Evolutionary conservation across 1,139 yeast genomes (phyloP).

Genomic region (Debaryomyces sp.): DNA sequence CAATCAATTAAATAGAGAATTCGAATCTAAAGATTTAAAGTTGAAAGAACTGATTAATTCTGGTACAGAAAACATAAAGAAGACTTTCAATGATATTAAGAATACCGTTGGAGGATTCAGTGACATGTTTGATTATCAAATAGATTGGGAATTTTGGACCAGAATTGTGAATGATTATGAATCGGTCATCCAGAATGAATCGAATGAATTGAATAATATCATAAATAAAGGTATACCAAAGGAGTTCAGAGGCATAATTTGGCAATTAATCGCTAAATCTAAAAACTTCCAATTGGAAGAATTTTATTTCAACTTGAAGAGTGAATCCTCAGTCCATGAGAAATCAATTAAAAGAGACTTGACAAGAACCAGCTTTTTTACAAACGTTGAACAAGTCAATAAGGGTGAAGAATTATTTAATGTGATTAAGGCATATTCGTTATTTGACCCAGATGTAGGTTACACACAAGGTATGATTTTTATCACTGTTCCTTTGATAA

Average conservation of each 20-base stretch:
- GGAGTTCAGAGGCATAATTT: constrained; percentile 82
- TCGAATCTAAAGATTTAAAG: constrained; percentile 32
- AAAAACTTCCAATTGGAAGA: constrained; percentile 76
- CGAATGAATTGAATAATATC: constrained; percentile 59
- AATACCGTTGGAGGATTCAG: constrained; percentile 49
- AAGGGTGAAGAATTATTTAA: constrained; percentile 63
- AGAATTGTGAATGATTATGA: constrained; percentile 74
- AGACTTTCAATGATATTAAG: constrained; percentile 59
- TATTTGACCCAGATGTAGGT: constrained; percentile 91
- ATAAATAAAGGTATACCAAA: constrained; percentile 80
- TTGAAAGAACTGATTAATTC: constrained; percentile 53
- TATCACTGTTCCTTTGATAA: constrained; percentile 78
- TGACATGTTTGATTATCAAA: constrained; percentile 39
- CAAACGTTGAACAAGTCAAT: constrained; percentile 55
- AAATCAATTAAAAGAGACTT: constrained; percentile 80
- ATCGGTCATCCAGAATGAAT: constrained; percentile 61
- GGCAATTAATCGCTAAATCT: constrained; percentile 90
- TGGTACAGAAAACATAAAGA: constrained; percentile 64
- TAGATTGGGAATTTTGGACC: constrained; percentile 91
- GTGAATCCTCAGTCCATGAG: constrained; percentile 65
- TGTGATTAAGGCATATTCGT: constrained; percentile 80
- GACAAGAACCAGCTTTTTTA: constrained; percentile 80
- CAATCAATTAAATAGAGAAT: constrained; percentile 31
- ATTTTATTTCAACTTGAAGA: constrained; percentile 55
- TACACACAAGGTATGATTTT: constrained; percentile 98